Evolutionary conservation across 2,329 filamentous ascomycete genomes (phyloP), one percentile per base, ranked within the genome.

Genomic region (Aspergillus thermomutatus): DNA sequence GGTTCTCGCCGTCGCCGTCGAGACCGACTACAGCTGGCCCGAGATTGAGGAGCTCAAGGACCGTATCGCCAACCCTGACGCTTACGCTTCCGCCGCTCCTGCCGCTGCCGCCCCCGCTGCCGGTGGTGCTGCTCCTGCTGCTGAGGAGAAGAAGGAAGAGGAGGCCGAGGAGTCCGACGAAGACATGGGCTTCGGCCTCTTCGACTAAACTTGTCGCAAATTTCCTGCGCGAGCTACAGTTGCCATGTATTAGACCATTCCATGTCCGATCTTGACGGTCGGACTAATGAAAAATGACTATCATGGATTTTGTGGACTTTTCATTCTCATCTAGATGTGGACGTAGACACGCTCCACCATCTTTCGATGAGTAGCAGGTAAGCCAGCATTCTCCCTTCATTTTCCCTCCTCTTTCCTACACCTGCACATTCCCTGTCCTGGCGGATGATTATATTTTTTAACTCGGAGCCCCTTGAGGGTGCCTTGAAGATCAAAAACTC

Each of bases 1-100:
- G 76, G 83, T 97, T 69, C 65, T 77, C 59, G 84, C 94, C 67
- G 87, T 97, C 72, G 95, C 94, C 72, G 78, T 99, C 72, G 85
- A 87, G 80, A 97, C 91, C 70, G 92, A 96, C 68, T 89, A 88
- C 85, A 88, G 87, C 80, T 99, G 94, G 93, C 87, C 92, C 72
- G 91, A 91, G 80, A 96, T 99, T 74, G 87, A 95, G 74, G 85
- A 96, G 82, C 89, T 99, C 83, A 99, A 99, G 90, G 94, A 99
- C 83, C 92, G 94, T 78, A 97, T 99, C 73, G 91, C 91, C 82
- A 97, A 99, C 87, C 95, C 95, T 69, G 94, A 99, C 55, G 91
- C 91, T 55, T 99, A 97, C 79, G 94, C 93, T 65, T 77, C 91
- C 50, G 83, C 92, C 66, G 91, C 89, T 66, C 91, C 93, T 57